Percentiles rank a stretch among this genome's conserved stretches.
These are phyloP conservation scores for Penicillium herquei DNA, from an alignment of 495 filamentous ascomycete species.

Conservation along the genomic window DNA sequence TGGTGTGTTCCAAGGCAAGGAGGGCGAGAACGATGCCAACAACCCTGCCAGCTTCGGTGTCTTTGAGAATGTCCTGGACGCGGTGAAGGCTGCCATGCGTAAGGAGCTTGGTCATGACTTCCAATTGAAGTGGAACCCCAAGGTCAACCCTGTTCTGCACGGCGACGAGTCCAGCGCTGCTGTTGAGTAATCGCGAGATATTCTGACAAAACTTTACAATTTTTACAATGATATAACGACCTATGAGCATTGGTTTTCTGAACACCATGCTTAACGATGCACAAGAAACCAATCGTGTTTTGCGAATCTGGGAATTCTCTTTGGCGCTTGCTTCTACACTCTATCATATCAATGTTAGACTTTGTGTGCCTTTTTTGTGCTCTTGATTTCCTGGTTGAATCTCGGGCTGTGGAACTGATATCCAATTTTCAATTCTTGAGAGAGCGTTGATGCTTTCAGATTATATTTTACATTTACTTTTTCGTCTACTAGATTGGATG, in stretches of 20 bases:
- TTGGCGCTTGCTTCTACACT: neutral
- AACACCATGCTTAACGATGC: neutral
- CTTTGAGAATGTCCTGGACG: slow-evolving; percentile 55
- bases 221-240: neutral
- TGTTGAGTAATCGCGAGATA: slow-evolving; percentile 44
- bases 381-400: neutral
- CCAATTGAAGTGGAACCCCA: slow-evolving; percentile 56
- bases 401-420: neutral
- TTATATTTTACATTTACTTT: neutral
- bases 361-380: neutral
- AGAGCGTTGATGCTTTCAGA: neutral
- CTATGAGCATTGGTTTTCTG: neutral
- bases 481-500: neutral
- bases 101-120: slow-evolving; percentile 58
- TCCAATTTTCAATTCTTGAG: neutral
- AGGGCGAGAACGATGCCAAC: slow-evolving; percentile 53
- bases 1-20: slow-evolving; percentile 56
- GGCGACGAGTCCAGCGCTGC: slow-evolving; percentile 52
- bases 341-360: slow-evolving; percentile 17
- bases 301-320: neutral
- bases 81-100: slow-evolving; percentile 52
- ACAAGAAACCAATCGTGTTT: neutral
- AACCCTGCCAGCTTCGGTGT: slow-evolving; percentile 59
- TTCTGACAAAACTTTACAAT: neutral
- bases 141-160: slow-evolving; percentile 65